Conservation (phyloP, 2,329 filamentous ascomycete genomes). For the Lasiodiplodia citricola region DNA sequence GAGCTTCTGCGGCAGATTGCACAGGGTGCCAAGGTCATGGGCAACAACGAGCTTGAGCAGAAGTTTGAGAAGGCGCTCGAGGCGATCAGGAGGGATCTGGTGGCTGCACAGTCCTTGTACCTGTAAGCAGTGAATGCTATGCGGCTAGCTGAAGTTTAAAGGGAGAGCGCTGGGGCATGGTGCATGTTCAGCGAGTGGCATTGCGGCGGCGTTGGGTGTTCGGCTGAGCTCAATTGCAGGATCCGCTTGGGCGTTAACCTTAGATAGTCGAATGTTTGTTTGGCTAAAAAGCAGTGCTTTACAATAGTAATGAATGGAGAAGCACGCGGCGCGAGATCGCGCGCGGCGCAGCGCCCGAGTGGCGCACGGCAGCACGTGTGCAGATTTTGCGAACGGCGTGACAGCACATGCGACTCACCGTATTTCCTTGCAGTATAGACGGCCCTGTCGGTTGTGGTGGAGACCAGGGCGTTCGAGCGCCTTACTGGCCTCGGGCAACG, state of each 20-base stretch:
- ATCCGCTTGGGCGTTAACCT: background rate
- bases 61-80: slow-evolving; percentile 88
- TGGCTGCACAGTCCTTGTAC: slow-evolving; percentile 92
- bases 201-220: slow-evolving; percentile 25
- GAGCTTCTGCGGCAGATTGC: slow-evolving; percentile 94
- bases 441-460: slow-evolving; percentile 10
- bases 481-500: slow-evolving; percentile 12
- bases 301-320: background rate
- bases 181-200: slow-evolving; percentile 20
- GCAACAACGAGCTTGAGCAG: slow-evolving; percentile 87
- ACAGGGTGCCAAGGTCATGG: slow-evolving; percentile 97
- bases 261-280: slow-evolving; percentile 10
- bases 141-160: background rate
- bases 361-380: background rate
- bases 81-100: slow-evolving; percentile 91
- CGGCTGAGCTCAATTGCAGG: slow-evolving; percentile 5
- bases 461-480: slow-evolving; percentile 17
- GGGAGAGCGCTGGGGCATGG: background rate
- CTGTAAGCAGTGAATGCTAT: slow-evolving; percentile 49
- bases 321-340: background rate
- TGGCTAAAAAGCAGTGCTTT: background rate
- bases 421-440: slow-evolving; percentile 11
- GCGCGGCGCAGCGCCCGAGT: background rate
- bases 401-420: slow-evolving; percentile 19
- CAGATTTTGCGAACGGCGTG: background rate